Percentiles rank a stretch among this genome's conserved stretches.
These are phyloP conservation scores for Coleophoma cylindrospora DNA, from an alignment of 2,329 filamentous ascomycete genomes.

Conservation along the genomic window DNA sequence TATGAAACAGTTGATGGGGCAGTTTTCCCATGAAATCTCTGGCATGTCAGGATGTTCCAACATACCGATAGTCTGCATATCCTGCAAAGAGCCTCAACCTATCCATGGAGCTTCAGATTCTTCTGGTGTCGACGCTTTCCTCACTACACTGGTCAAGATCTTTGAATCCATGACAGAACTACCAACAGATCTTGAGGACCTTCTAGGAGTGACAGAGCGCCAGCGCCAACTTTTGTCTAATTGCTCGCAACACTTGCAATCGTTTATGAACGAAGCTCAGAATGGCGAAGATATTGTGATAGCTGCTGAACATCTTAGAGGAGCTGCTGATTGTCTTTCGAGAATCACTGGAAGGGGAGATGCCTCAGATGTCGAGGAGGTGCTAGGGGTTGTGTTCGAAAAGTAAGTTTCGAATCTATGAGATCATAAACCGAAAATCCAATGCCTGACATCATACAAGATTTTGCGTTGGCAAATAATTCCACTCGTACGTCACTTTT, in stretches of 20 bases:
- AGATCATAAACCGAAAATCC: no score
- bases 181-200: slow-evolving; percentile 69
- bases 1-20: slow-evolving; percentile 32
- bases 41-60: slow-evolving; percentile 13
- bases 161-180: slow-evolving; percentile 71
- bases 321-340: slow-evolving; percentile 74
- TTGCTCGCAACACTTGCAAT: slow-evolving; percentile 66
- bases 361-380: slow-evolving; percentile 87
- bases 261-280: slow-evolving; percentile 61
- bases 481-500: no score
- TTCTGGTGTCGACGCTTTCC: slow-evolving; percentile 57
- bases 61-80: slow-evolving; percentile 56
- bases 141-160: slow-evolving; percentile 62
- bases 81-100: slow-evolving; percentile 52
- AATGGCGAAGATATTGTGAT: slow-evolving; percentile 68
- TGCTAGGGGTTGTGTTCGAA: slow-evolving; percentile 94
- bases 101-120: slow-evolving; percentile 35
- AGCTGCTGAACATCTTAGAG: slow-evolving; percentile 82
- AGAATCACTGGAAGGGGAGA: slow-evolving; percentile 84
- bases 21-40: slow-evolving; percentile 34
- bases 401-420: slow-evolving; percentile 50
- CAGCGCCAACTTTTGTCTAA: slow-evolving; percentile 76
- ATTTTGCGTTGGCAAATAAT: slow-evolving; percentile 26
- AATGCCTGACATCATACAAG: not conserved
- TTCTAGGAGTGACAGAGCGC: slow-evolving; percentile 84